Evolutionary conservation across 2,329 filamentous ascomycete species (phyloP), one percentile per base, ranked within the genome.

Genomic region (Didymella exigua): DNA sequence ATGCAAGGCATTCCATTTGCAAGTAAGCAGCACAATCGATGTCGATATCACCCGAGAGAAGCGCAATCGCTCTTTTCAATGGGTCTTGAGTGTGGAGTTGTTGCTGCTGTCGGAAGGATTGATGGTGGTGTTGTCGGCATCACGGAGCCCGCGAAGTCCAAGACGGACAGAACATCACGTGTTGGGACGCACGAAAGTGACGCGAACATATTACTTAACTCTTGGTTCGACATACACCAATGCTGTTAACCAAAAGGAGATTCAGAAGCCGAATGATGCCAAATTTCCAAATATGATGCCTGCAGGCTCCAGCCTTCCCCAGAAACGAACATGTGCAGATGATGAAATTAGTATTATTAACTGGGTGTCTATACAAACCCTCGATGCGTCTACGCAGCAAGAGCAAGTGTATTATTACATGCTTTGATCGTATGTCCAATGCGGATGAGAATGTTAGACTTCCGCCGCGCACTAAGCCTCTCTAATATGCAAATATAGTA

Each of bases 141-240:
- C 42, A 37, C 33, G 27, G 27, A 30, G 27, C 23, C 33, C 41
- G 33, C 63, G 66, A 30, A 21, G 38, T 27, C 38, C 38, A 16
- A 27, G 26, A 10, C 27, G n/a, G 19, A 11, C 21, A 19, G 30
- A 33, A 16, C 43, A 19, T 23, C 16, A 18, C n/a, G 26, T 42
- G 19, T n/a, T n/a, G 21, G 26, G 24, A 45, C 19, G 40, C 49
- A 33, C 16, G 30, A 53, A 43, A 37, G 21, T 54, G 43, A 54
- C 50, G 50, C 43, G 38, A 37, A 54, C 44, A 54, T 38, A 24
- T 50, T 9, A 16, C 6, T 29, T 6, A 27, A 36, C 8, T 42
- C 16, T 30, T 42, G 36, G 29, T 31, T 26, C 23, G 18, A 13
- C 6, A 13, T 11, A 19, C 24, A 30, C 29, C 43, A 42, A 34